Evolutionary conservation across 768 basidiomycete genomes (phyloP), one percentile per base, ranked within the genome.

Genomic region (Boletus sp.): DNA sequence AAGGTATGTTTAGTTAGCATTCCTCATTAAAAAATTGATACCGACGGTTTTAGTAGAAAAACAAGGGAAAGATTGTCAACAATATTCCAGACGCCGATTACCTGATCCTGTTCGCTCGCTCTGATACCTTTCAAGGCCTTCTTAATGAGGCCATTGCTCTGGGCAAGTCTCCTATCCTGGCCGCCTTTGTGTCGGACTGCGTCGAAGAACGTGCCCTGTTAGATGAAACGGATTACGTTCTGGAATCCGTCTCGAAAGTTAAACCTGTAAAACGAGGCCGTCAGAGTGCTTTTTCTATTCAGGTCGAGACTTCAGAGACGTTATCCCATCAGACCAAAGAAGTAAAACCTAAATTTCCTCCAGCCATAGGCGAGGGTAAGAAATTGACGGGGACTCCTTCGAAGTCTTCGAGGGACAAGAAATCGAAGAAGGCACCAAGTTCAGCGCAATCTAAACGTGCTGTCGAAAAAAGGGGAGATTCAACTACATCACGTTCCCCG

Each of bases 61-160:
- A 85, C 55, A 86, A 83, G 10, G 88, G 88, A 9, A 76, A 66
- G 55, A 83, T 88, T 47, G 76, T 76, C 11, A 74, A 75, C 23
- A 75, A 77, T 34, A 77, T 82, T n/a, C 66, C 72, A 9, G 72
- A 75, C 13, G 87, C 87, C 7, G 81, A 87, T 63, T 87, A 80
- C 64, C 75, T 79, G 13, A 76, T 91, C 34, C 71, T 90, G 37
- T 79, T 78, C 47, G 66, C 77, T 19, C 75, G 76, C 25, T 79
- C 81, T 17, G 77, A 76, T 58, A 76, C 75, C 7, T 86, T 81
- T 54, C 72, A 72, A 21, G 76, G 75, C n/a, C 74, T 83, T 39
- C 60, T 75, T n/a, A 69, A 58, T 19, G 69, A 70, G n/a, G 70
- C 77, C 0, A 54, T 55, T 19, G 62, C 61, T 46, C 56, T 62